A percentile compares a stretch with the other conserved stretches of the same genome.
phyloP scores from a whole-genome alignment of 768 basidiomycete species.

The Russula emetica region DNA sequence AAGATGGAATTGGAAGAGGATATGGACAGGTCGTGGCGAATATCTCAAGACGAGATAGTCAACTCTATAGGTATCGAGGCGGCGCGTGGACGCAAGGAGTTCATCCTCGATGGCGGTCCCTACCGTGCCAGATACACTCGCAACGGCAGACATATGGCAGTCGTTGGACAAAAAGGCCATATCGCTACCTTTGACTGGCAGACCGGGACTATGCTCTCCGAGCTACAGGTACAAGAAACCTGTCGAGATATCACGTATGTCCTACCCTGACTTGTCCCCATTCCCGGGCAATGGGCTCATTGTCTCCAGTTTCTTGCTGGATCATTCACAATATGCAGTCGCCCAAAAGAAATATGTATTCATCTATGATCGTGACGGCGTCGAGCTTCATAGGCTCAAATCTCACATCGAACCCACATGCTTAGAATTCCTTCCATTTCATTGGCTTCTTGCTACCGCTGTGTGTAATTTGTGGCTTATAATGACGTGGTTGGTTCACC shows the following conservation, averaged over 20 bases:
- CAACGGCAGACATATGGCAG: constrained; percentile 88
- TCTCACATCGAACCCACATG: constrained; percentile 84
- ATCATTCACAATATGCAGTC: constrained; percentile 89
- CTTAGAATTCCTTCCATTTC: constrained; percentile 91
- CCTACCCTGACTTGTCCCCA: constrained; percentile 30
- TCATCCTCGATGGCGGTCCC: constrained; percentile 80
- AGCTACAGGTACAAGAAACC: constrained; percentile 85
- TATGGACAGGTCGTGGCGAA: constrained; percentile 87
- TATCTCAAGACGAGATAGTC: constrained; percentile 75
- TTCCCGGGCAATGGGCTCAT: constrained; percentile 5
- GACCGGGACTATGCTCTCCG: constrained; percentile 77
- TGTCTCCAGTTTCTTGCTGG: constrained; percentile 72
- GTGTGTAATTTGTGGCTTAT: constrained; percentile 43
- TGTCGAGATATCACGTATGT: constrained; percentile 88
- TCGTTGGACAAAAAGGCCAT: constrained; percentile 79
- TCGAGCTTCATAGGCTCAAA: constrained; percentile 84
- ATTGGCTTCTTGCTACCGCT: constrained; percentile 85
- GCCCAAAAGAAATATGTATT: constrained; percentile 96
- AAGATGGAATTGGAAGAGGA: constrained; percentile 69
- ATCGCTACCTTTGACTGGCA: constrained; percentile 94
- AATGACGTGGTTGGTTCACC: constrained; percentile 3
- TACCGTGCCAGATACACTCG: constrained; percentile 82
- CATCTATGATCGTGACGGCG: constrained; percentile 91
- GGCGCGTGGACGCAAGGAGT: constrained; percentile 67
- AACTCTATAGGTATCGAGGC: constrained; percentile 68